These are phyloP conservation scores for Cystobasidium onofrii DNA, from an alignment of 768 basidiomycete genomes.

Conservation along the genomic window DNA sequence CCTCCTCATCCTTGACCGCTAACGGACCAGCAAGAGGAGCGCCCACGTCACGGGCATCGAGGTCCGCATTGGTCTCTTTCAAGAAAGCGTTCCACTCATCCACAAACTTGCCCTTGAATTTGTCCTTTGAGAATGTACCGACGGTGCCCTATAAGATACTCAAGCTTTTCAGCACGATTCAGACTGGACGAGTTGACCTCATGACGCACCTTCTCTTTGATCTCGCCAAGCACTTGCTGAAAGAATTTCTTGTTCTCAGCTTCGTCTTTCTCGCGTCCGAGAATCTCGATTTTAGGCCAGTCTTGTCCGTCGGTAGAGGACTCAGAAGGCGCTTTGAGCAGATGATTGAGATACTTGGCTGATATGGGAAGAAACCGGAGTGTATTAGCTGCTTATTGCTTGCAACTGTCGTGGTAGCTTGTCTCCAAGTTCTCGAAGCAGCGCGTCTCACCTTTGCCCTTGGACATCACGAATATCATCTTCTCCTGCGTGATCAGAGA, in stretches of 20 bases:
- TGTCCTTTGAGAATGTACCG: constrained; percentile 72
- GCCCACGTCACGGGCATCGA: constrained; percentile 71
- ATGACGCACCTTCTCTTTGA: constrained; percentile 36
- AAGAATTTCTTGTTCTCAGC: constrained; percentile 41
- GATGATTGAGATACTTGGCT: constrained; percentile 22
- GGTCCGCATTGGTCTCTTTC: constrained; percentile 49
- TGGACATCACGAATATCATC: constrained; percentile 64
- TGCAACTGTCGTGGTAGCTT: neutral
- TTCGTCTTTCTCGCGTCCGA: constrained; percentile 48
- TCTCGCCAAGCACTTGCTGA: constrained; percentile 34
- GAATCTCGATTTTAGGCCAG: constrained; percentile 60
- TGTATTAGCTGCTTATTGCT: constrained; percentile 28
- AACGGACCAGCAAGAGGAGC: constrained; percentile 67
- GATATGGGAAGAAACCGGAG: neutral
- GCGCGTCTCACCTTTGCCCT: constrained; percentile 45
- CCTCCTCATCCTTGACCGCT: constrained; percentile 83
- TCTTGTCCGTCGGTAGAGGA: constrained; percentile 3
- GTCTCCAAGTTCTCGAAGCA: neutral
- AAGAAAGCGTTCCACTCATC: constrained; percentile 62
- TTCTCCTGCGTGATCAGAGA: constrained; percentile 71
- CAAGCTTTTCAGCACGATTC: neutral
- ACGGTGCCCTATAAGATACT: constrained; percentile 45
- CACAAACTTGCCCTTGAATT: constrained; percentile 72
- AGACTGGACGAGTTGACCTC: too few species aligned
- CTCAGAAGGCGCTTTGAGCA: constrained; percentile 7